Percentiles rank a stretch among this genome's conserved stretches.
phyloP scores from a whole-genome alignment of 441 rosid genomes.

The Gossypium davidsonii region DNA sequence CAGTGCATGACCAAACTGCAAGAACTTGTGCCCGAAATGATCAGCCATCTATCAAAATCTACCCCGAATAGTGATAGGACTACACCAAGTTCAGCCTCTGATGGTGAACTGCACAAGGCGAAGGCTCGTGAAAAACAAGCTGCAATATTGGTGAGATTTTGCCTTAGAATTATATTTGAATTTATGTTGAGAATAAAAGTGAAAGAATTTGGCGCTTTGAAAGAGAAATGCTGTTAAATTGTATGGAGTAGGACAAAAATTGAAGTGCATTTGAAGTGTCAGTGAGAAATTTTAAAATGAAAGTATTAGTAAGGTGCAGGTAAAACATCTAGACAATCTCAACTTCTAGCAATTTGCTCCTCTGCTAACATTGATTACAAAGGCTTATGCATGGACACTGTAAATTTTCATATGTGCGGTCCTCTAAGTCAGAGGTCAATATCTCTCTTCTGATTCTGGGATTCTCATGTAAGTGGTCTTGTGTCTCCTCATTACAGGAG shows the following conservation, averaged over 20 bases:
- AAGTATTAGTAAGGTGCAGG: neutral
- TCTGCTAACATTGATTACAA: neutral
- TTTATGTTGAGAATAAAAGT: neutral
- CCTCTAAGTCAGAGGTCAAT: neutral
- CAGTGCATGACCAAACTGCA: slow-evolving; percentile 61
- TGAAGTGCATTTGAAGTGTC: neutral
- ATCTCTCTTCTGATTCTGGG: neutral
- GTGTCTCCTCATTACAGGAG: neutral
- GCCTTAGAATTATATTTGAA: neutral
- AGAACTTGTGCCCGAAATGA: slow-evolving; percentile 73
- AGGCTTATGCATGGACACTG: neutral
- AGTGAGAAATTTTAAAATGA: neutral
- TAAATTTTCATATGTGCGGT: neutral
- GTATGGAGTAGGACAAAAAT: neutral
- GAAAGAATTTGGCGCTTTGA: neutral
- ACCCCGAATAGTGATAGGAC: slow-evolving; percentile 24
- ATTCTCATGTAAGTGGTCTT: neutral
- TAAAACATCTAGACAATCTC: neutral
- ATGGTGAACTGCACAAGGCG: slow-evolving; percentile 75
- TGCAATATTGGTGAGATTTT: slow-evolving; percentile 70
- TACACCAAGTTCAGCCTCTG: slow-evolving; percentile 37
- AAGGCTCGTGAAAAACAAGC: slow-evolving; percentile 94
- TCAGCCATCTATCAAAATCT: slow-evolving; percentile 39
- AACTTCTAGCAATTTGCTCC: neutral
- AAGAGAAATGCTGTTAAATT: neutral